Evolutionary conservation across 129 eudicot species (phyloP).

Genomic region (Ambrosia artemisiifolia): DNA sequence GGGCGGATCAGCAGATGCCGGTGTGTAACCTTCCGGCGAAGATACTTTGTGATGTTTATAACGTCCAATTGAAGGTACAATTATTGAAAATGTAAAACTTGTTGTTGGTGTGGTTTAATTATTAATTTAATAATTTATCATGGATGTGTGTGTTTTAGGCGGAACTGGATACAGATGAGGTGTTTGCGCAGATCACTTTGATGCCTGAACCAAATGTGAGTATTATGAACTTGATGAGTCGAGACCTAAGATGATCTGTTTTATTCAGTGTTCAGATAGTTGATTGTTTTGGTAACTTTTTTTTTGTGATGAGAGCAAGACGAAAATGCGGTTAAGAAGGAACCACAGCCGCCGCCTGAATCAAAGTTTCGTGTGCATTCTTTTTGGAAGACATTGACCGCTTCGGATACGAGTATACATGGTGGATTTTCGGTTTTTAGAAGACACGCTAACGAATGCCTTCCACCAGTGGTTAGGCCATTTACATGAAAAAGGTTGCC

Average conservation of each 20-base stretch:
- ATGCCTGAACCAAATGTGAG: slow-evolving; percentile 81
- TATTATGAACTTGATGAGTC: neutral
- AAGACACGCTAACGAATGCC: slow-evolving; percentile 97
- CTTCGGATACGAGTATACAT: slow-evolving; percentile 97
- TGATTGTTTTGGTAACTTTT: neutral
- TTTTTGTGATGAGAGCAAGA: slow-evolving; percentile 58
- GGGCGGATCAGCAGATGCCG: slow-evolving; percentile 99
- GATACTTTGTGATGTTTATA: slow-evolving; percentile 84
- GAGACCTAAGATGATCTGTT: neutral
- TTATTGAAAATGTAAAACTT: neutral
- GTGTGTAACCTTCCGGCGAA: slow-evolving; percentile 79
- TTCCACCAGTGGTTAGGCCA: slow-evolving; percentile 80
- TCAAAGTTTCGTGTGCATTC: slow-evolving; percentile 86
- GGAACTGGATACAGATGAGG: slow-evolving; percentile 93
- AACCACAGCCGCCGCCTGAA: slow-evolving; percentile 45
- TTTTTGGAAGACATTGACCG: slow-evolving; percentile 91
- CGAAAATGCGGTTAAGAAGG: slow-evolving; percentile 65
- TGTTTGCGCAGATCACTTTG: slow-evolving; percentile 80
- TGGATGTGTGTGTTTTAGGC: slow-evolving; percentile 50
- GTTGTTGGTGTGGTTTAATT: neutral
- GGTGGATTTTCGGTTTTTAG: slow-evolving; percentile 97
- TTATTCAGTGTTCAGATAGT: neutral
- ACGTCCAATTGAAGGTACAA: slow-evolving; percentile 67
- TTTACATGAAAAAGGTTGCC: neutral
- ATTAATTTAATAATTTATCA: neutral